phyloP scores from a whole-genome alignment of 2,329 filamentous ascomycete genomes.

The Pyricularia sp. region DNA sequence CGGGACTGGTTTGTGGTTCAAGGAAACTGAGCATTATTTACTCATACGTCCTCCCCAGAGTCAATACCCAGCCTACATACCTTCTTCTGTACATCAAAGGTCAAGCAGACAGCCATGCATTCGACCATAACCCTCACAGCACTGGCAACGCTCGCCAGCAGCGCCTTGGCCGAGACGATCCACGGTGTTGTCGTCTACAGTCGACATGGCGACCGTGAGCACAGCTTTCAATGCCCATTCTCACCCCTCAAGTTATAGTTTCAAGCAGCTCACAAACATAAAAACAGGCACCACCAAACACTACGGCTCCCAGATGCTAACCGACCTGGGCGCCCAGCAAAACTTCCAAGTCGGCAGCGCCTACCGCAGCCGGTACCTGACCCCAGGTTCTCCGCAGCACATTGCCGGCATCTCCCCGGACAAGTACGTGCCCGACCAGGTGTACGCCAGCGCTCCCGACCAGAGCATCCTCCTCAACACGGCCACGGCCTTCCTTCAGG shows the following conservation, averaged over 20 bases:
- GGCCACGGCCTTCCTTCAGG: conserved; percentile 2
- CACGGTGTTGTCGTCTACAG: conserved; percentile 3
- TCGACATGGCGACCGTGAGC: conserved; percentile 3
- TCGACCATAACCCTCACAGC: conserved; percentile 5
- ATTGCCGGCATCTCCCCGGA: conserved; percentile 3
- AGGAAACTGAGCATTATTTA: no score
- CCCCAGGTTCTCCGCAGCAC: neutral
- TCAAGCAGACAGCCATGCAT: neutral
- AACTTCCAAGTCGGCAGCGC: conserved; percentile 5
- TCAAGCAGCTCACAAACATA: neutral
- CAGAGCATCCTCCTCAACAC: conserved; percentile 4
- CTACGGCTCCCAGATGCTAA: conserved; percentile 2
- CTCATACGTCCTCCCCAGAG: no score
- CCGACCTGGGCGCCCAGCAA: conserved; percentile 1
- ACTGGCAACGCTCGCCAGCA: conserved; percentile 8
- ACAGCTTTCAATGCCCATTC: neutral
- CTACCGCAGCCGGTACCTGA: conserved; percentile 3
- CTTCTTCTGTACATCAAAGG: neutral
- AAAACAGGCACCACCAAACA: conserved; percentile 3
- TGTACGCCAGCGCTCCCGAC: conserved; percentile 3
- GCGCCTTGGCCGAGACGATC: conserved; percentile 1
- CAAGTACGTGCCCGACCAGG: neutral
- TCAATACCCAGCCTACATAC: neutral
- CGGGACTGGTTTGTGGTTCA: no score
- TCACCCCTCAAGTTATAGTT: no score